A percentile compares a stretch with the other conserved stretches of the same genome.
Conservation (phyloP, 257 asterid species). For the Ballota nigra region DNA sequence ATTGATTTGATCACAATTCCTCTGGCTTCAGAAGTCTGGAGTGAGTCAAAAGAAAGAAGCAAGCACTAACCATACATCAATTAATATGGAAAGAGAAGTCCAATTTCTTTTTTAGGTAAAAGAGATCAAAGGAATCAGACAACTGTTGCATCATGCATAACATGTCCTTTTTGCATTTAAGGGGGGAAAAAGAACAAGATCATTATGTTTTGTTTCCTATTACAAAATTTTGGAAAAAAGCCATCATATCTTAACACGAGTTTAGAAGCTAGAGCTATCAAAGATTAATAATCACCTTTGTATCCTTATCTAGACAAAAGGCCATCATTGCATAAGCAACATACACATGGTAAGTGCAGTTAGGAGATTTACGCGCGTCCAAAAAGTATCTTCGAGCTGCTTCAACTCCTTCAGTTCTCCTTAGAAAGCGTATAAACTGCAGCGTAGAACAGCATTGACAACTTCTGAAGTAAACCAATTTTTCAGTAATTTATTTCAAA, state of each 20-base stretch:
- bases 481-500: background rate
- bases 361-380: slow-evolving; percentile 92
- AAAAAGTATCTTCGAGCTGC: slow-evolving; percentile 91
- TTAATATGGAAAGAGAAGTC: background rate
- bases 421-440: slow-evolving; percentile 85
- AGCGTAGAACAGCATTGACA: slow-evolving; percentile 15
- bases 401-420: slow-evolving; percentile 96
- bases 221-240: background rate
- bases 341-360: slow-evolving; percentile 93
- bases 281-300: slow-evolving; percentile 63
- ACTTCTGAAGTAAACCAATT: slow-evolving; percentile 3
- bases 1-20: background rate
- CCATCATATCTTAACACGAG: slow-evolving; percentile 1
- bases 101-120: background rate
- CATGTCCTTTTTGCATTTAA: background rate
- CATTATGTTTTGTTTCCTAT: background rate
- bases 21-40: background rate
- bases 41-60: background rate
- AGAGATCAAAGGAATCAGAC: background rate
- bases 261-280: background rate
- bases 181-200: background rate
- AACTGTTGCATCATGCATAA: background rate
- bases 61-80: background rate
- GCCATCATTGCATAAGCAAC: slow-evolving; percentile 99
- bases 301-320: slow-evolving; percentile 94